Conservation (phyloP, 2,329 filamentous ascomycete species). For the Microsporum ferrugineum region DNA sequence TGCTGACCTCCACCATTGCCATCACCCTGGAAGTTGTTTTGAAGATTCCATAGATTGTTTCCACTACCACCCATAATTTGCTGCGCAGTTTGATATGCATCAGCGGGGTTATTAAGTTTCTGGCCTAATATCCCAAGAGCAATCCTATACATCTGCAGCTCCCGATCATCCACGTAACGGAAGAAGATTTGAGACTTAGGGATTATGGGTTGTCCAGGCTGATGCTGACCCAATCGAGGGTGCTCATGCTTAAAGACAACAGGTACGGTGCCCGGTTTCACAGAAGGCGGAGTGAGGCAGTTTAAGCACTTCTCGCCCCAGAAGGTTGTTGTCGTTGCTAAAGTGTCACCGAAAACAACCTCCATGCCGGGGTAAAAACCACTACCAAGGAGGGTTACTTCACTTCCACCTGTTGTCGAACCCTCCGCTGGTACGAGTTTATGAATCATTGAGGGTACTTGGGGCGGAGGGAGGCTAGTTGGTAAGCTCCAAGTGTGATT, state of each 20-base stretch:
- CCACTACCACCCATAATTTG: slow-evolving; percentile 37
- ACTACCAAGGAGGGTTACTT: slow-evolving; percentile 73
- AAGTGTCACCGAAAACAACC: slow-evolving; percentile 68
- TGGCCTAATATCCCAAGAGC: slow-evolving; percentile 37
- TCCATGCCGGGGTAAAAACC: slow-evolving; percentile 69
- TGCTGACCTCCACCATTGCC: slow-evolving; percentile 37
- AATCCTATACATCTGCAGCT: slow-evolving; percentile 37
- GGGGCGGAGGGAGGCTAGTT: slow-evolving; percentile 40
- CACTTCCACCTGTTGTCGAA: slow-evolving; percentile 69
- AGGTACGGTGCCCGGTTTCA: slow-evolving; percentile 55
- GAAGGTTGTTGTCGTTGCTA: slow-evolving; percentile 62
- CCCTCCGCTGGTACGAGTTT: slow-evolving; percentile 77
- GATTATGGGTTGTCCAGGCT: slow-evolving; percentile 33
- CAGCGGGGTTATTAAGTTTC: slow-evolving; percentile 36
- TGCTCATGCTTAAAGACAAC: slow-evolving; percentile 55
- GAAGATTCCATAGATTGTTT: slow-evolving; percentile 39
- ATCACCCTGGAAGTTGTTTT: slow-evolving; percentile 33
- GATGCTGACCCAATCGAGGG: slow-evolving; percentile 38
- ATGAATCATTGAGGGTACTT: slow-evolving; percentile 55
- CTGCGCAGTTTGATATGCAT: slow-evolving; percentile 39
- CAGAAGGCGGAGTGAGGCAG: slow-evolving; percentile 62
- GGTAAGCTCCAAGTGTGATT: slow-evolving; percentile 43
- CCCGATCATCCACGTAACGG: slow-evolving; percentile 51
- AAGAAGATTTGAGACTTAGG: slow-evolving; percentile 48
- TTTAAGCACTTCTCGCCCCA: slow-evolving; percentile 73